Evolutionary conservation across 345 rosid genomes (phyloP).

Genomic region (Lumnitzera littorea): DNA sequence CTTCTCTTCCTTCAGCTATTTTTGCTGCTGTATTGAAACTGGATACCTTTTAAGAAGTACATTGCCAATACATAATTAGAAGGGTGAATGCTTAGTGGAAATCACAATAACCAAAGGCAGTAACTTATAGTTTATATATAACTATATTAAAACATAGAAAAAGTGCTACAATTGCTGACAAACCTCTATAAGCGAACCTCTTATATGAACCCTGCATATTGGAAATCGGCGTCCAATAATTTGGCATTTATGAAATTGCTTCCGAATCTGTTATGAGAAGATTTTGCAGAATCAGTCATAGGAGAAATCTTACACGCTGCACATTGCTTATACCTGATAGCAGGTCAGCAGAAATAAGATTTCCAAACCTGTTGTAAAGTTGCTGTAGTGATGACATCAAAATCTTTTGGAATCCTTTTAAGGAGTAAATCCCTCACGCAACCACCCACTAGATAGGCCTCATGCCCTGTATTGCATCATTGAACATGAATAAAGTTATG

Average conservation of each 20-base stretch:
- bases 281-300: constrained; percentile 9
- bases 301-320: background rate
- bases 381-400: constrained; percentile 92
- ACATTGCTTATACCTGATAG: background rate
- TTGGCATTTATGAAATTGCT: constrained; percentile 33
- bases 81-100: constrained; percentile 8
- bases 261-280: constrained; percentile 36
- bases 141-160: background rate
- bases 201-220: constrained; percentile 59
- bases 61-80: constrained; percentile 4
- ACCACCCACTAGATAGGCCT: constrained; percentile 89
- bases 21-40: constrained; percentile 69
- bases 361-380: constrained; percentile 53
- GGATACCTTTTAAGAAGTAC: constrained; percentile 49
- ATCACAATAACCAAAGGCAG: background rate
- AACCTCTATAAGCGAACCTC: constrained; percentile 70
- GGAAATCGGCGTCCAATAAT: constrained; percentile 80
- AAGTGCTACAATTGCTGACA: constrained; percentile 5
- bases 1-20: constrained; percentile 28
- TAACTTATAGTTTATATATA: background rate
- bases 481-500: constrained; percentile 2
- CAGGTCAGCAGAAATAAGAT: background rate
- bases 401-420: constrained; percentile 75
- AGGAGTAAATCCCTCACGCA: constrained; percentile 90
- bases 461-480: constrained; percentile 40